A percentile compares a stretch with the other conserved stretches of the same genome.
Evolutionary conservation across 495 filamentous ascomycete genomes (phyloP).

Genomic region (Penicillium coprophilum): DNA sequence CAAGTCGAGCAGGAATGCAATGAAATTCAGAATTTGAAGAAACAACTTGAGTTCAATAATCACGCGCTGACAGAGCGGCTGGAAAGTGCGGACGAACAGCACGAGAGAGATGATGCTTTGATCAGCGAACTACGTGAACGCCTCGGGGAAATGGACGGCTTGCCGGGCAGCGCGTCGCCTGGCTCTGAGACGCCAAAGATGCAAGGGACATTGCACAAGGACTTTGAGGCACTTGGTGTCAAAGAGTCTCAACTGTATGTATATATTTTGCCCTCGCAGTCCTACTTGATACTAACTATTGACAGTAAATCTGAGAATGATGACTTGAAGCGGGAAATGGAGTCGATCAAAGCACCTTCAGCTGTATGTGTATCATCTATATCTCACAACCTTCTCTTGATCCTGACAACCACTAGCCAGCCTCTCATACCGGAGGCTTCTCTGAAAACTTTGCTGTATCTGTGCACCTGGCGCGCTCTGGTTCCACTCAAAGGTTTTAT

Average conservation of each 20-base stretch:
- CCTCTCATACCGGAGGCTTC: constrained; percentile 35
- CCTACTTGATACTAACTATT: constrained; percentile 19
- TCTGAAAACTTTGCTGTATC: constrained; percentile 39
- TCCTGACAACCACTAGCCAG: constrained; percentile 25
- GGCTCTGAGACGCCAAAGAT: constrained; percentile 42
- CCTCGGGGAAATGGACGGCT: constrained; percentile 50
- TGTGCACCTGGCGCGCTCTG: constrained; percentile 36
- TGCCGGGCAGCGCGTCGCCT: constrained; percentile 43
- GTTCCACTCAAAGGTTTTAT: constrained; percentile 42
- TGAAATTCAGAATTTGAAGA: constrained; percentile 57
- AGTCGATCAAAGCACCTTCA: constrained; percentile 36
- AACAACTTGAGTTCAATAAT: constrained; percentile 59
- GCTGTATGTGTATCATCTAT: constrained; percentile 21
- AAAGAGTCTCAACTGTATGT: constrained; percentile 44
- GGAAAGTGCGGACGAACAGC: constrained; percentile 54
- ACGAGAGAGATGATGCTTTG: constrained; percentile 53
- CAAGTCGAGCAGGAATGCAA: constrained; percentile 62
- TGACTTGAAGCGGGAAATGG: constrained; percentile 42
- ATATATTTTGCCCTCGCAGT: background rate
- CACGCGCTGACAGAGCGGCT: constrained; percentile 54
- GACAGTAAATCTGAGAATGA: constrained; percentile 46
- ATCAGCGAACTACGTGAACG: constrained; percentile 55
- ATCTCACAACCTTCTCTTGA: background rate
- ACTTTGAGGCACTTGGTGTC: constrained; percentile 46
- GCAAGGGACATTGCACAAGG: constrained; percentile 47